Conservation (phyloP, 768 basidiomycete genomes). For the Boletus reticuloceps region DNA sequence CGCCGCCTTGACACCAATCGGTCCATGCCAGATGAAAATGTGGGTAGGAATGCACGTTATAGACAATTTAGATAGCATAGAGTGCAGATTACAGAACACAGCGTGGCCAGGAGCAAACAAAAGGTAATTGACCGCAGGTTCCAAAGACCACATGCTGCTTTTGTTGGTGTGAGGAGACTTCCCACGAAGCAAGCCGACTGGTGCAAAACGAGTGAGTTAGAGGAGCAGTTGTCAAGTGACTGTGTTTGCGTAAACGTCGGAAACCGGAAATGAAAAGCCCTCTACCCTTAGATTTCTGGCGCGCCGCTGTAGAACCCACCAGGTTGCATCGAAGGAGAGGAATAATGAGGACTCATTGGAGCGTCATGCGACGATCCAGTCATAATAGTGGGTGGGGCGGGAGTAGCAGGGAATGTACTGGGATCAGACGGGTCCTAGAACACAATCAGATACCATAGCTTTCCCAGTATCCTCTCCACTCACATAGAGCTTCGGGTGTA, state of each 20-base stretch:
- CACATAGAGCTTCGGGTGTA: constrained; percentile 30
- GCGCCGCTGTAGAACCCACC: constrained; percentile 23
- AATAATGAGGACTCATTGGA: constrained; percentile 8
- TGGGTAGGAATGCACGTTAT: not conserved
- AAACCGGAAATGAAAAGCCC: not conserved
- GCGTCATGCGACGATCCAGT: constrained; percentile 5
- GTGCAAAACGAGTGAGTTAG: not conserved
- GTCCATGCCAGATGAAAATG: too few species aligned
- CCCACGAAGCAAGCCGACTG: not conserved
- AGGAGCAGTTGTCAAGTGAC: not conserved
- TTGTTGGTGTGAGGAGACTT: too few species aligned
- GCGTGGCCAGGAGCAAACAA: not conserved
- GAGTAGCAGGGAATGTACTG: constrained; percentile 34
- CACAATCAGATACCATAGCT: not conserved
- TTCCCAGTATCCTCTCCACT: constrained; percentile 2
- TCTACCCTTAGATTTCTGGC: constrained; percentile 22
- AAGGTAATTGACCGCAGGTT: not conserved
- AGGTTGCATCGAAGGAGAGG: constrained; percentile 8
- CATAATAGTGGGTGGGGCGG: constrained; percentile 14
- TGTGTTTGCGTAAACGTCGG: too few species aligned
- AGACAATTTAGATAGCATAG: not conserved
- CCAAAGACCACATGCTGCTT: not conserved
- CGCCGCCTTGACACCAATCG: too few species aligned
- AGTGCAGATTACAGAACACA: not conserved
- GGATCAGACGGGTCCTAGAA: constrained; percentile 37